These are phyloP conservation scores for Postia placenta DNA, from an alignment of 768 basidiomycete genomes.

Conservation along the genomic window DNA sequence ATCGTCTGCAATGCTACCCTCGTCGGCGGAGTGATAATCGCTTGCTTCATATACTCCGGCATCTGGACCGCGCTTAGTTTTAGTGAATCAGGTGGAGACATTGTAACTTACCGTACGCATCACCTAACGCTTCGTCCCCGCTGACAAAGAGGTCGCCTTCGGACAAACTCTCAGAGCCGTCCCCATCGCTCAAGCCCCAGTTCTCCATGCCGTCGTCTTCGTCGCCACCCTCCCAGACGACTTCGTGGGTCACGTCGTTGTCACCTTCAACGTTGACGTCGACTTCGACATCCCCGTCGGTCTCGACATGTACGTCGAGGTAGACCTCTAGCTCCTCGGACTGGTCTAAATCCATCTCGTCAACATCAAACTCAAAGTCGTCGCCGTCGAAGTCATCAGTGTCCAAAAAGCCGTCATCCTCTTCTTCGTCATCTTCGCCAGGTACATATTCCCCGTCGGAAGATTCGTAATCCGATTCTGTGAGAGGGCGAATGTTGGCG, in stretches of 20 bases:
- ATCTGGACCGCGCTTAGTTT: too few species aligned
- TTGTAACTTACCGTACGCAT: neutral
- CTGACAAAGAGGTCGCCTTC: slow-evolving; percentile 13
- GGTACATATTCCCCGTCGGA: slow-evolving; percentile 67
- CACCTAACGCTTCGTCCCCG: slow-evolving; percentile 4
- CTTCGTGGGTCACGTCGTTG: slow-evolving; percentile 1
- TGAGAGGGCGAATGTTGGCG: slow-evolving; percentile 42
- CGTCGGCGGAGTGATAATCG: neutral
- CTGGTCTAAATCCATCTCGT: slow-evolving; percentile 12
- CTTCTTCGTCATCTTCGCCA: slow-evolving; percentile 42
- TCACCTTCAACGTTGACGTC: slow-evolving; percentile 22
- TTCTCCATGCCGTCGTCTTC: slow-evolving; percentile 26
- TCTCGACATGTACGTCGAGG: slow-evolving; percentile 6
- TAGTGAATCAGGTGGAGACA: neutral
- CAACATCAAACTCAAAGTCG: slow-evolving; percentile 33
- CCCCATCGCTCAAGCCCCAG: slow-evolving; percentile 35
- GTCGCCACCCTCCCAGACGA: slow-evolving; percentile 13
- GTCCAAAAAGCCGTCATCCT: slow-evolving; percentile 37
- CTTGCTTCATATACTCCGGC: neutral
- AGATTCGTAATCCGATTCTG: slow-evolving; percentile 57
- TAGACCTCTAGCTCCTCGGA: slow-evolving; percentile 1
- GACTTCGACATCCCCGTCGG: slow-evolving; percentile 18
- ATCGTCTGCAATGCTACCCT: neutral
- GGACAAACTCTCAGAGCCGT: slow-evolving; percentile 16
- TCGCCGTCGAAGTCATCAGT: slow-evolving; percentile 34